A percentile compares a stretch with the other conserved stretches of the same genome.
Conservation (phyloP, 2,329 filamentous ascomycete species). For the Aureobasidium sp. region DNA sequence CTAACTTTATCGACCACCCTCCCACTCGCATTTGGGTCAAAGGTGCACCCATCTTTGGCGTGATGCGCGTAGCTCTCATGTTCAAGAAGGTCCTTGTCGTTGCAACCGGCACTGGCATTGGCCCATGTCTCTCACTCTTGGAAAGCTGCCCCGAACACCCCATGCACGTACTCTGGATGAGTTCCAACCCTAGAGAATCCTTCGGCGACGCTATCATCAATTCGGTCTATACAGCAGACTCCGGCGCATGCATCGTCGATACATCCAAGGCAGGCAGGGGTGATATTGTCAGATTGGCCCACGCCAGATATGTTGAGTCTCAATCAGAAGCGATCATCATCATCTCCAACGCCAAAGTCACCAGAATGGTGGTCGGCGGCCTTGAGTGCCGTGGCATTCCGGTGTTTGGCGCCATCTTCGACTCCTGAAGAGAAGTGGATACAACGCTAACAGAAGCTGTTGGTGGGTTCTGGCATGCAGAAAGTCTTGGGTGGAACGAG, state of each 20-base stretch:
- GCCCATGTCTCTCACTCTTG: conserved; percentile 57
- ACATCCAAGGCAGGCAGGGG: conserved; percentile 52
- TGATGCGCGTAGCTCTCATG: conserved; percentile 58
- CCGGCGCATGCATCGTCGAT: conserved; percentile 59
- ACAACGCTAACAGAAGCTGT: not conserved
- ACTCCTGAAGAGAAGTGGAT: conserved; percentile 40
- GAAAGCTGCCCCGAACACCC: conserved; percentile 39
- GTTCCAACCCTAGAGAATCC: conserved; percentile 52
- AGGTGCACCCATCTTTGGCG: conserved; percentile 58
- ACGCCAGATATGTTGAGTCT: conserved; percentile 40
- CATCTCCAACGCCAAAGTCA: conserved; percentile 62
- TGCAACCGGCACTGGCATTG: conserved; percentile 66
- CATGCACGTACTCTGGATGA: conserved; percentile 61
- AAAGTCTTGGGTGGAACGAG: not conserved
- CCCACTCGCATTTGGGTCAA: conserved; percentile 59
- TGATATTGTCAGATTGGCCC: conserved; percentile 51
- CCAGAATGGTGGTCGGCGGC: conserved; percentile 59
- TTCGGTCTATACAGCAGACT: conserved; percentile 50
- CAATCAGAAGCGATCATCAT: conserved; percentile 62
- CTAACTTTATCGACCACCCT: conserved; percentile 51
- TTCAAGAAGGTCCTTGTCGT: conserved; percentile 60
- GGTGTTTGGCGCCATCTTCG: conserved; percentile 68
- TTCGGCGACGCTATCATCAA: conserved; percentile 53
- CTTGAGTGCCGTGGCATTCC: conserved; percentile 58
- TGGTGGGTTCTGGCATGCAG: not conserved